Base-by-base conservation (phyloP, 2,329 filamentous ascomycete genomes). In the Knoxdaviesia capensis region DNA sequence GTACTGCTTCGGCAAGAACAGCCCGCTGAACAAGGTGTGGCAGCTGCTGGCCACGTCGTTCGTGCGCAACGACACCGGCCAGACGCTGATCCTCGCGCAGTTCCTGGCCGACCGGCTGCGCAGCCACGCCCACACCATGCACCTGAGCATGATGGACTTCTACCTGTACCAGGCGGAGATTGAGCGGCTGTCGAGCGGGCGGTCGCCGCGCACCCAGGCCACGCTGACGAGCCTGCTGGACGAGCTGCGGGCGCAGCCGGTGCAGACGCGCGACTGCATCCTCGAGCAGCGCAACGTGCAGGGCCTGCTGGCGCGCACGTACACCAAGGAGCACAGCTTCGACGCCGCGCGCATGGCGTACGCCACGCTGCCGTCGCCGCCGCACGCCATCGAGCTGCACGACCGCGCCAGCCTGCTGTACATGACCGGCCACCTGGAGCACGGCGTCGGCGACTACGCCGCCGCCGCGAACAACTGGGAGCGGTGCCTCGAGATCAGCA, bases 91-190 rank as follows among this genome's bases (percentile, higher is more conserved):
- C 10, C 44, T 45, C 28, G 43, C 43, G 41, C 41, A 38, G 4
- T 45, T 45, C 39, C 31, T 45, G 7, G 33, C 41, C 5, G 41
- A 45, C 38, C 44, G 43, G 36, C 36, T 45, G 31, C 43, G 43
- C 20, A 29, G 39, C 20, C 43, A 39, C 38, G 41, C 41, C 3
- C 36, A 45, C 28, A 45, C 43, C 28, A 38, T 29, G 31, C 35
- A 38, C 28, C 36, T 33, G 31, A 41, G 43, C 41, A 43, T 43
- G 29, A 33, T 43, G 6, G 44, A 45, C 34, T 45, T 45, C 29
- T 45, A 35, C 41, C 43, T 45, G 44, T 45, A 43, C 38, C 44
- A 45, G 39, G 41, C 38, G 9, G 44, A 45, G 34, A 45, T 45
- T 31, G 44, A 45, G 32, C 41, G 44, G n/a, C 8, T 45, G 10